Base-by-base conservation (phyloP, 352 stramenopile genomes). In the Phytophthora syringae region DNA sequence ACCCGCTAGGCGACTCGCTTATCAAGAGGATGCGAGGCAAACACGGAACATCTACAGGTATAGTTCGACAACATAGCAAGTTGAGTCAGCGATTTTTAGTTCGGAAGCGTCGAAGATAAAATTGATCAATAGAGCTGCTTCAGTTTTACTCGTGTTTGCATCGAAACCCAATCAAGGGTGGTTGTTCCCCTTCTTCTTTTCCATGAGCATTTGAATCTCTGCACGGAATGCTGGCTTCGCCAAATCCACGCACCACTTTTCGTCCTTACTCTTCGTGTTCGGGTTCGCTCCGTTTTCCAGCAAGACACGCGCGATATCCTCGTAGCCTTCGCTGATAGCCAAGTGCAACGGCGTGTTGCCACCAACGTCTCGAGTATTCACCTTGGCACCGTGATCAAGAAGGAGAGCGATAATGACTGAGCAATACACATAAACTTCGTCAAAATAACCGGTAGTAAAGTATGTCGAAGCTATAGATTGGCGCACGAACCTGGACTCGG, bases 321-420 rank as follows among this genome's bases (percentile, higher is more conserved):
- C 80, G 43, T 91, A 72, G 13, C 81, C 82, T 62, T 93, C 84
- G 7, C 70, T 64, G 28, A 93, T 72, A 21, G 84, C 84, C 39
- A 93, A 73, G 24, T 93, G 84, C 37, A 93, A 63, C 12, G 84
- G 72, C 16, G 84, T 87, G 60, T 93, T 93, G 42, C 84, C 84
- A 86, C 32, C 58, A 39, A 86, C 76, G 50, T 93, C 82, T 24
- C 74, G 70, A 16, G 74, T 82, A 47, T 72, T 79, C 7, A 93
- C 70, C 25, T 77, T 78, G 6, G 84, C 84, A 13, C 77, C 80
- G 51, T 84, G 79, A 37, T 93, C 81, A 28, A 91, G 60, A n/a
- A 93, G 64, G 28, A 90, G 61, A 0, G 69, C 60, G 44, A 93
- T 74, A 15, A 93, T 72, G 18, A 83, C 84, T 86, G 28, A n/a